Conservation (phyloP, 352 stramenopile species). For the Phytophthora uliginosa region DNA sequence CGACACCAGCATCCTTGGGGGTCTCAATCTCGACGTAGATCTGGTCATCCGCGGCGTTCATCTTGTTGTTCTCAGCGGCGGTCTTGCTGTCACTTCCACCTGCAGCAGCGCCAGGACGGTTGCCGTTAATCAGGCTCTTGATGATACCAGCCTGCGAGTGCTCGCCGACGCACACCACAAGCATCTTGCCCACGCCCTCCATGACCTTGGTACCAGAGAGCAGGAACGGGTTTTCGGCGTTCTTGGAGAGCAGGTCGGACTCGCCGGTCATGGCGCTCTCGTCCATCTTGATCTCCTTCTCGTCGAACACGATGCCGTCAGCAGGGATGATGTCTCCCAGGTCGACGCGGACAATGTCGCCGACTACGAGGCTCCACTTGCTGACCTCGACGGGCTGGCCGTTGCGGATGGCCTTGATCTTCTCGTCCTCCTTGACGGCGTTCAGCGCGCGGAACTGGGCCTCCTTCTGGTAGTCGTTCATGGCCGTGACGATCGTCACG, state of each 20-base stretch:
- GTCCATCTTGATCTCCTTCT: constrained; percentile 91
- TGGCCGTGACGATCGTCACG: constrained; percentile 87
- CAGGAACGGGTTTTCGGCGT: constrained; percentile 84
- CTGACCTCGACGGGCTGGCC: constrained; percentile 61
- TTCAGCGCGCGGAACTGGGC: constrained; percentile 90
- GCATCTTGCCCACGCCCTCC: constrained; percentile 91
- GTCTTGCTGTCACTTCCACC: constrained; percentile 31
- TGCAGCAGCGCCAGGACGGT: constrained; percentile 72
- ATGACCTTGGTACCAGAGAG: constrained; percentile 94
- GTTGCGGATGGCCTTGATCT: constrained; percentile 84
- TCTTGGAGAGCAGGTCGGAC: constrained; percentile 88
- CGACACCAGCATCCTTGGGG: constrained; percentile 36
- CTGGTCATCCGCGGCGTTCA: constrained; percentile 26
- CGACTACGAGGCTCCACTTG: constrained; percentile 90
- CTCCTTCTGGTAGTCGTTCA: constrained; percentile 94
- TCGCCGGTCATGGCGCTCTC: constrained; percentile 94
- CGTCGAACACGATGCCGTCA: constrained; percentile 89
- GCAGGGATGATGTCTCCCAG: constrained; percentile 93
- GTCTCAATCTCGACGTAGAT: constrained; percentile 69
- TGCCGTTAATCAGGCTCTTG: constrained; percentile 76
- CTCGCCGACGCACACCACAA: constrained; percentile 93
- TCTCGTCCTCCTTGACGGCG: constrained; percentile 79
- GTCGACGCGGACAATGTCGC: constrained; percentile 87
- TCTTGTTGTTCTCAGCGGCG: constrained; percentile 31
- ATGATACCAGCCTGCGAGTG: constrained; percentile 94